phyloP scores from a whole-genome alignment of 225 moss, liverwort and hornwort genomes.

The Physcomitrellopsis africana region DNA sequence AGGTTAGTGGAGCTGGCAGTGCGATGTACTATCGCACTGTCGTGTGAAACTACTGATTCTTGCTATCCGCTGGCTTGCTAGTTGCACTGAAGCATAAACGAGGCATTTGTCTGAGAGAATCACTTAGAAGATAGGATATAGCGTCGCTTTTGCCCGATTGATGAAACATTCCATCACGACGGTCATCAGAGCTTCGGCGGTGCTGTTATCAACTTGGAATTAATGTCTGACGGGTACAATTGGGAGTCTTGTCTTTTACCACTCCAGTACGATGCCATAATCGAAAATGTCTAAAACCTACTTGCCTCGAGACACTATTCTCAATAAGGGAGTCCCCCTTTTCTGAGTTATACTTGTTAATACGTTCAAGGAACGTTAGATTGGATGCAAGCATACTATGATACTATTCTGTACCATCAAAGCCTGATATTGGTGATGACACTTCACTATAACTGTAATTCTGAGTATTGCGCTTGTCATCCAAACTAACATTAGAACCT shows the following conservation, averaged over 20 bases:
- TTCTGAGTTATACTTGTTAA: no score
- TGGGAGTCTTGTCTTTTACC: rapidly evolving
- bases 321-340: no score
- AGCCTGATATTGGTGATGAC: constrained; percentile 42
- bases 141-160: background rate
- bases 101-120: constrained; percentile 79
- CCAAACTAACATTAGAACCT: no score
- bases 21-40: constrained; percentile 41
- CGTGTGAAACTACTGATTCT: constrained; percentile 6
- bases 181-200: constrained; percentile 49
- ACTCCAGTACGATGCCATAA: no score
- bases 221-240: constrained; percentile 24
- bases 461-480: constrained; percentile 26
- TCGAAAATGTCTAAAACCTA: no score
- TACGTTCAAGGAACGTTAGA: no score
- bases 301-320: no score
- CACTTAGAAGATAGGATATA: rapidly evolving
- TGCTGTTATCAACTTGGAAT: constrained; percentile 43
- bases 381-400: constrained; percentile 11
- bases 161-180: constrained; percentile 46
- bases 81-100: constrained; percentile 67
- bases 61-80: constrained; percentile 54
- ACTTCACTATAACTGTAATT: constrained; percentile 26
- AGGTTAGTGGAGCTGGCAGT: background rate
- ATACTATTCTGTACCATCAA: constrained; percentile 39